These are phyloP conservation scores for Gonium pectorale DNA, from an alignment of 139 green algal genomes.

Conservation along the genomic window DNA sequence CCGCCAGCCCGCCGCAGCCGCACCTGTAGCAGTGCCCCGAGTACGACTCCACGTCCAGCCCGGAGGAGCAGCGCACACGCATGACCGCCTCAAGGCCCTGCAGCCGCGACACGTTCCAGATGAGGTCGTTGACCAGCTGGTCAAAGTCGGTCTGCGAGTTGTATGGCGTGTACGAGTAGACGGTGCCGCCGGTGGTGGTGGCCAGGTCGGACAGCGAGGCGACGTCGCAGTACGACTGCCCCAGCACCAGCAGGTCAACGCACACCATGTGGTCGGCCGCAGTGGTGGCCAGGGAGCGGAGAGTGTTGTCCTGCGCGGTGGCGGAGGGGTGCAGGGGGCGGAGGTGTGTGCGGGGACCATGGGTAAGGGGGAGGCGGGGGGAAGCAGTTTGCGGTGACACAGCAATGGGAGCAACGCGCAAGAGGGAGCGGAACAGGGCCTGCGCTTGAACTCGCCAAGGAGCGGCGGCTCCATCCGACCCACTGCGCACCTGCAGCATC, in stretches of 20 bases:
- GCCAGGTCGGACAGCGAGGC: constrained; percentile 75
- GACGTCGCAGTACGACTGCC: constrained; percentile 78
- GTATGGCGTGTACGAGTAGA: constrained; percentile 88
- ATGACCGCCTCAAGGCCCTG: constrained; percentile 81
- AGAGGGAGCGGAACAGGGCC: too few relatives aligned
- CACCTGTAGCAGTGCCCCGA: constrained; percentile 57
- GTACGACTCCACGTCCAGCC: constrained; percentile 85
- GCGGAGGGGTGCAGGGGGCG: background rate
- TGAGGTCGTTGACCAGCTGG: constrained; percentile 88
- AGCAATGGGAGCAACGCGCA: too few relatives aligned
- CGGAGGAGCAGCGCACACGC: constrained; percentile 78
- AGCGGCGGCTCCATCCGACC: too few relatives aligned
- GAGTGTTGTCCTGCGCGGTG: constrained; percentile 73
- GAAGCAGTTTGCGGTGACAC: too few relatives aligned
- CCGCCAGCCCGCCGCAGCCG: too few relatives aligned
- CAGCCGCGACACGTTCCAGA: constrained; percentile 82
- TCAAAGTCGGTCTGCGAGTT: constrained; percentile 74
- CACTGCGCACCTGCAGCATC: too few relatives aligned
- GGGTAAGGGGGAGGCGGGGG: too few relatives aligned
- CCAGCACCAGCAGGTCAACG: constrained; percentile 84
- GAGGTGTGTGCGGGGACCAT: too few relatives aligned
- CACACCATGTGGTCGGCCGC: constrained; percentile 83
- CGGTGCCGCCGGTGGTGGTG: constrained; percentile 73
- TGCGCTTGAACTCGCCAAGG: too few relatives aligned
- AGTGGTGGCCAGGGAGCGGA: constrained; percentile 64